phyloP scores from a whole-genome alignment of 495 filamentous ascomycete species.

The Penicillium bialowiezense region DNA sequence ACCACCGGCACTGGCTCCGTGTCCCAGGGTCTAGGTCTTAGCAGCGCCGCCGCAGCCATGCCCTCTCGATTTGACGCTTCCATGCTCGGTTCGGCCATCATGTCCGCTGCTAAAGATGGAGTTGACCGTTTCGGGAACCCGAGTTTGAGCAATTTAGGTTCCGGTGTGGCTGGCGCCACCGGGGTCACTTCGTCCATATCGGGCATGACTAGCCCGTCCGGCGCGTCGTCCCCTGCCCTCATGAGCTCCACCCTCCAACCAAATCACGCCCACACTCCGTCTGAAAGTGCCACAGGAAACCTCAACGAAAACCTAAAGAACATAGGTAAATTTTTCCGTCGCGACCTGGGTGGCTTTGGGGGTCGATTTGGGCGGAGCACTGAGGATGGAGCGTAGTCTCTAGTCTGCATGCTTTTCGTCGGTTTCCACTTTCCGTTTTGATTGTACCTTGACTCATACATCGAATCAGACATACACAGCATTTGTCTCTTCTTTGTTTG shows the following conservation, averaged over 20 bases:
- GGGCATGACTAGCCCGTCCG: slow-evolving; percentile 16
- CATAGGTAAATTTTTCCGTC: slow-evolving; percentile 92
- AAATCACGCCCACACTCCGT: slow-evolving; percentile 16
- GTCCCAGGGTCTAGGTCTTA: slow-evolving; percentile 39
- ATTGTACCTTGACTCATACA: not conserved
- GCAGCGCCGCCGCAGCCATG: slow-evolving; percentile 42
- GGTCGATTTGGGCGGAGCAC: slow-evolving; percentile 59
- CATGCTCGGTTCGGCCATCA: slow-evolving; percentile 62
- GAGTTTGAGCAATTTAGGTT: slow-evolving; percentile 21
- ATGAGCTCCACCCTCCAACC: slow-evolving; percentile 11
- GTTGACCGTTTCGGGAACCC: slow-evolving; percentile 81
- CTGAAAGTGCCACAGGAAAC: slow-evolving; percentile 47
- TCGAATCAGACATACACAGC: not conserved
- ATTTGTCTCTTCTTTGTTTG: slow-evolving; percentile 2
- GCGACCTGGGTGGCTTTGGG: slow-evolving; percentile 82
- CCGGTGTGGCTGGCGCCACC: slow-evolving; percentile 27
- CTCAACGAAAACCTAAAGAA: slow-evolving; percentile 91
- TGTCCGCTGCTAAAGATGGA: slow-evolving; percentile 87
- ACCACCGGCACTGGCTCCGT: slow-evolving; percentile 38
- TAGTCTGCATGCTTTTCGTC: not conserved
- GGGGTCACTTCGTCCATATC: slow-evolving; percentile 12
- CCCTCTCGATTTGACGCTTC: slow-evolving; percentile 70
- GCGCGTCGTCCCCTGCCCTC: slow-evolving; percentile 18
- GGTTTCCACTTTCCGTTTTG: not conserved
- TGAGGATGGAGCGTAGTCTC: slow-evolving; percentile 29